These are phyloP conservation scores for Tylopilus sp. DNA, from an alignment of 768 basidiomycete species.

Conservation along the genomic window DNA sequence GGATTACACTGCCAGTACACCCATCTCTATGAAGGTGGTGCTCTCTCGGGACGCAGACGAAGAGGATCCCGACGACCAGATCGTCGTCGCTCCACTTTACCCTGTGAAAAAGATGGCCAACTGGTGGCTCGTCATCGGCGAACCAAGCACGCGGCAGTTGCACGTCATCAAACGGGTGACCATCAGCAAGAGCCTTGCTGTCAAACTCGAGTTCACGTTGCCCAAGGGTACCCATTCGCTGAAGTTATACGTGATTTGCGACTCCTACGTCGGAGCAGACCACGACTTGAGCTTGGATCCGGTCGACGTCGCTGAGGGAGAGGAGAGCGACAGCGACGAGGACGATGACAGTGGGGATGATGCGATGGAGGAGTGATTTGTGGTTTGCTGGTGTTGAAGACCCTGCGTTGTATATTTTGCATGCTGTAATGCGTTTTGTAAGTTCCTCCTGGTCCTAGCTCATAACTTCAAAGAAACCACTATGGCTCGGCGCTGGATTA, in stretches of 20 bases:
- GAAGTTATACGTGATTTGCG: conserved; percentile 89
- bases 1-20: conserved; percentile 80
- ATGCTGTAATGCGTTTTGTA: not conserved
- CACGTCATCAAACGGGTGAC: conserved; percentile 87
- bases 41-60: conserved; percentile 82
- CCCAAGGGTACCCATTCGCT: conserved; percentile 80
- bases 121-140: conserved; percentile 98
- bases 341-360: conserved; percentile 62
- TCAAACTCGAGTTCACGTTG: conserved; percentile 87
- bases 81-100: conserved; percentile 91
- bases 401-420: not conserved
- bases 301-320: conserved; percentile 87
- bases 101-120: conserved; percentile 88
- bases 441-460: not conserved
- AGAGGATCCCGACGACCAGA: conserved; percentile 69
- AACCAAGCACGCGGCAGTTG: conserved; percentile 72
- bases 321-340: conserved; percentile 79
- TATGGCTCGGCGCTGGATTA: too few relatives aligned
- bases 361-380: conserved; percentile 45
- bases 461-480: too few relatives aligned
- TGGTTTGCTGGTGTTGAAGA: not conserved
- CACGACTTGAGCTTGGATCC: conserved; percentile 84
- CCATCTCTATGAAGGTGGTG: conserved; percentile 76
- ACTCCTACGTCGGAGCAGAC: conserved; percentile 88
- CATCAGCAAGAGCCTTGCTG: conserved; percentile 62